Evolutionary conservation across 139 green algal species (phyloP).

Genomic region (Picochlorum sp.): DNA sequence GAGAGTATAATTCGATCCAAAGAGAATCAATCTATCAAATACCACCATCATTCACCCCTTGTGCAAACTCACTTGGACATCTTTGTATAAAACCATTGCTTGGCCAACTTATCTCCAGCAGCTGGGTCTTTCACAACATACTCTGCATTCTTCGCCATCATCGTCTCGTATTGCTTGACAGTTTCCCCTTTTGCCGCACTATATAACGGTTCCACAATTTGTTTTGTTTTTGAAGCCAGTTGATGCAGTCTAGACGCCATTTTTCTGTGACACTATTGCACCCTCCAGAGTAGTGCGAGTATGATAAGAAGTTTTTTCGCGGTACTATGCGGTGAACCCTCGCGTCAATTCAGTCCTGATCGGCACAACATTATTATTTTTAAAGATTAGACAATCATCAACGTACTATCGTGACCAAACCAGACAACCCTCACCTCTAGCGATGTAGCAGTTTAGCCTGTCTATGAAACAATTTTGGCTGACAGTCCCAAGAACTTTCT

Average conservation of each 20-base stretch:
- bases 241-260: conserved; percentile 3
- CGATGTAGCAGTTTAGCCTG: too few species aligned
- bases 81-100: conserved; percentile 58
- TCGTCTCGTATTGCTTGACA: conserved; percentile 29
- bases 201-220: conserved; percentile 17
- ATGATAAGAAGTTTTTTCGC: too few species aligned
- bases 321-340: too few species aligned
- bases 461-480: too few species aligned
- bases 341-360: too few species aligned
- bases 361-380: too few species aligned
- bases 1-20: neutral
- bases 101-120: conserved; percentile 38
- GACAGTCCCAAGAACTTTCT: too few species aligned
- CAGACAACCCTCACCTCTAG: too few species aligned
- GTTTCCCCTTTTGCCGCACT: conserved; percentile 12
- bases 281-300: too few species aligned
- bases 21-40: neutral
- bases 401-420: too few species aligned
- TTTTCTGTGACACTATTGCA: neutral
- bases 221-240: conserved; percentile 14
- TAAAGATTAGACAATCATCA: too few species aligned
- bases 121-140: conserved; percentile 55
- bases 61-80: conserved; percentile 30
- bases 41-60: neutral
- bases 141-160: conserved; percentile 40